Conservation (phyloP, 257 asterid species). For the Solanum paucissectum region DNA sequence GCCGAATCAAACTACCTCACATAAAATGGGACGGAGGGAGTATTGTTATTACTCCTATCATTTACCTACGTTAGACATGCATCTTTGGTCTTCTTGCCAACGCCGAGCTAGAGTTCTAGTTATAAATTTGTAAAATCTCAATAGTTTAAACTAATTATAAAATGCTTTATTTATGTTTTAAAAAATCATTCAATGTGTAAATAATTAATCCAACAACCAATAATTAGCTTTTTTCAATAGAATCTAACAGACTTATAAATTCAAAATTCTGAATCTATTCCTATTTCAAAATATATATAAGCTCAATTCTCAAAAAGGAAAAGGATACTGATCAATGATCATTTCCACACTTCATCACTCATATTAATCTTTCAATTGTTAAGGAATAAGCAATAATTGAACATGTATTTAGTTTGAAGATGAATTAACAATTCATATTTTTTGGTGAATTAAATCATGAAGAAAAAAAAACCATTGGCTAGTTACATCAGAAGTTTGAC, state of each 20-base stretch:
- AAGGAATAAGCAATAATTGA: neutral
- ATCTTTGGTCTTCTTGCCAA: neutral
- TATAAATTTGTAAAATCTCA: too few relatives aligned
- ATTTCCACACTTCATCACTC: neutral
- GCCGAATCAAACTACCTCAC: too few relatives aligned
- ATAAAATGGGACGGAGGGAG: too few relatives aligned
- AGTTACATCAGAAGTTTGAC: neutral
- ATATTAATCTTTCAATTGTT: neutral
- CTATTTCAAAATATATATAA: neutral
- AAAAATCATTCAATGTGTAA: too few relatives aligned
- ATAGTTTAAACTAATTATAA: too few relatives aligned
- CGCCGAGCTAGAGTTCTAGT: neutral
- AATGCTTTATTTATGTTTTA: neutral
- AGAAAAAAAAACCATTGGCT: neutral
- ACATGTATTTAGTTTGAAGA: neutral
- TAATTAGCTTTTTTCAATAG: too few relatives aligned
- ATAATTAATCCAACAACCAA: neutral
- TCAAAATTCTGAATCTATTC: too few relatives aligned
- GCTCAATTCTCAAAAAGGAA: neutral
- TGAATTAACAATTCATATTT: neutral
- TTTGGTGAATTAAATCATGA: neutral
- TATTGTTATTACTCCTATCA: neutral
- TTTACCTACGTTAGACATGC: neutral
- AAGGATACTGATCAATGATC: neutral
- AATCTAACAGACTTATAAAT: neutral